A percentile compares a stretch with the other conserved stretches of the same genome.
These are phyloP conservation scores for Millerozyma miso DNA, from an alignment of 805 yeast species.

Conservation along the genomic window DNA sequence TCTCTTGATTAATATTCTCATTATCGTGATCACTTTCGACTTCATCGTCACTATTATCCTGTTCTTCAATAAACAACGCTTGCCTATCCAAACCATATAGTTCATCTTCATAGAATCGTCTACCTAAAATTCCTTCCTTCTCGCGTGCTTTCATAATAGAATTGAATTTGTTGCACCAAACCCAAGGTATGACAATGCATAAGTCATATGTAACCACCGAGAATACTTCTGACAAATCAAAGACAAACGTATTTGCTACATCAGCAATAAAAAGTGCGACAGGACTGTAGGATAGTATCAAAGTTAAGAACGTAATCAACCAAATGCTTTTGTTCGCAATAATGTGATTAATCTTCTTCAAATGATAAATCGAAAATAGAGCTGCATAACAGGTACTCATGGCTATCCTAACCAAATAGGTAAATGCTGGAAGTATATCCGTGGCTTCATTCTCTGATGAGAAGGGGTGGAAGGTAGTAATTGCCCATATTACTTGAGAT, in stretches of 20 bases:
- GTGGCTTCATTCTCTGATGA: conserved; percentile 39
- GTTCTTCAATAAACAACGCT: conserved; percentile 37
- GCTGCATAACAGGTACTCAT: conserved; percentile 66
- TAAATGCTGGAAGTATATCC: conserved; percentile 67
- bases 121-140: conserved; percentile 68
- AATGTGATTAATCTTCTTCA: conserved; percentile 50
- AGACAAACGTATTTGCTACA: conserved; percentile 71
- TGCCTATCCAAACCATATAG: conserved; percentile 36
- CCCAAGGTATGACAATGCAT: conserved; percentile 77
- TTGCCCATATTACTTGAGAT: conserved; percentile 68
- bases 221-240: conserved; percentile 67
- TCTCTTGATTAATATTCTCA: conserved; percentile 5
- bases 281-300: conserved; percentile 54
- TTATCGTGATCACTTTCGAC: conserved; percentile 10
- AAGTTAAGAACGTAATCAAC: conserved; percentile 52
- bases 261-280: conserved; percentile 74
- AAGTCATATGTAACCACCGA: conserved; percentile 68
- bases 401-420: conserved; percentile 68
- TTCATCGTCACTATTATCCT: conserved; percentile 10
- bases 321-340: conserved; percentile 45
- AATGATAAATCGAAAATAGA: conserved; percentile 51
- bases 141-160: conserved; percentile 56
- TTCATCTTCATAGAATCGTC: conserved; percentile 72
- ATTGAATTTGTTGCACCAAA: conserved; percentile 70
- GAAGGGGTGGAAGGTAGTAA: conserved; percentile 48